These are phyloP conservation scores for Malbranchea zuffiana DNA, from an alignment of 2,329 filamentous ascomycete species.

Conservation along the genomic window DNA sequence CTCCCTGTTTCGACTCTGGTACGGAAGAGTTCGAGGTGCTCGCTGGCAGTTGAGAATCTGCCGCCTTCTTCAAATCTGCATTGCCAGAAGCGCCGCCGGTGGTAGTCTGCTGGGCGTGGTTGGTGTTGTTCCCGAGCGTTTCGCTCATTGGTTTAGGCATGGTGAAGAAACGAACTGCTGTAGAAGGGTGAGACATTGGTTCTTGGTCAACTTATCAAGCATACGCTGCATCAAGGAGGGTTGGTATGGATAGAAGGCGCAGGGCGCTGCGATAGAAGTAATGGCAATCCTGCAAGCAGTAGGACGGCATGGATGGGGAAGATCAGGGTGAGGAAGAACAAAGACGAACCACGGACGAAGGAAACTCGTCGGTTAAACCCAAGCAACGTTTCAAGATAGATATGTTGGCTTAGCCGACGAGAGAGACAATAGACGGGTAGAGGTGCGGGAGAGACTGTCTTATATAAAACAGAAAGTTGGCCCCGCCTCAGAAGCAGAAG, in stretches of 20 bases:
- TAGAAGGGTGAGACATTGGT: slow-evolving; percentile 48
- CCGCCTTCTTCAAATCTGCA: not conserved
- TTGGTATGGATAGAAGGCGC: slow-evolving; percentile 73
- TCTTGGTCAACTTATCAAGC: slow-evolving; percentile 38
- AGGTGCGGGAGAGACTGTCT: too few species aligned
- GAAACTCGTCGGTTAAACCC: too few species aligned
- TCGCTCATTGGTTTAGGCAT: slow-evolving; percentile 63
- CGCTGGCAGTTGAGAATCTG: slow-evolving; percentile 13
- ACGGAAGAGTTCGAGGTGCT: slow-evolving; percentile 35
- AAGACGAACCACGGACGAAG: too few species aligned
- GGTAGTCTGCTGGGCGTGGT: slow-evolving; percentile 17
- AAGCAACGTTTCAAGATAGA: too few species aligned
- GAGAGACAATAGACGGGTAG: too few species aligned
- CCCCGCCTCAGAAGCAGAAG: too few species aligned
- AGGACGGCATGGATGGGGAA: slow-evolving; percentile 54
- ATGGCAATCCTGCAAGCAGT: slow-evolving; percentile 76
- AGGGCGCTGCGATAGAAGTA: slow-evolving; percentile 88
- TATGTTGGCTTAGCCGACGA: too few species aligned
- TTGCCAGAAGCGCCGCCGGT: not conserved
- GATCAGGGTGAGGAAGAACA: slow-evolving; percentile 4
- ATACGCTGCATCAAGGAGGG: slow-evolving; percentile 65
- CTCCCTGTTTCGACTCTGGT: slow-evolving; percentile 47
- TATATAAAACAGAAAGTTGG: too few species aligned
- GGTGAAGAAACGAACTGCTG: slow-evolving; percentile 60
- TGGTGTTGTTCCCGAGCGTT: slow-evolving; percentile 43